These are phyloP conservation scores for Gossypium herbaceum DNA, from an alignment of 345 rosid species.

Conservation along the genomic window DNA sequence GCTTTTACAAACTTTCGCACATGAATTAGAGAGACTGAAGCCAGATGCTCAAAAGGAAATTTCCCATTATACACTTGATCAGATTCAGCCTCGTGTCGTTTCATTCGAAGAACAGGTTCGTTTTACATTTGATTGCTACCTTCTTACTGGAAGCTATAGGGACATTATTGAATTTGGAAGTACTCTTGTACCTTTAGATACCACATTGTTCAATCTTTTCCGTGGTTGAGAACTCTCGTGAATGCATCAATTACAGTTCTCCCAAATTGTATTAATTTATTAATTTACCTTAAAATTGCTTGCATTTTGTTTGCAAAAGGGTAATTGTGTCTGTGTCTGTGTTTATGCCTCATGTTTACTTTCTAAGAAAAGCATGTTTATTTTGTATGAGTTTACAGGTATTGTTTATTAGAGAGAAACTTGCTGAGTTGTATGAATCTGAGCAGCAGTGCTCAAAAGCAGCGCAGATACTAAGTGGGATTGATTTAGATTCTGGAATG, in stretches of 20 bases:
- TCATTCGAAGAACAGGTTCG: conserved; percentile 96
- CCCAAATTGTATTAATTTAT: background rate
- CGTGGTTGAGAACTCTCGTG: background rate
- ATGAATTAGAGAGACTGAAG: conserved; percentile 71
- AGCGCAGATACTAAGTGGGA: conserved; percentile 98
- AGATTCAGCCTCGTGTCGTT: conserved; percentile 96
- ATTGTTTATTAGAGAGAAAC: conserved; percentile 86
- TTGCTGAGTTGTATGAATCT: conserved; percentile 84
- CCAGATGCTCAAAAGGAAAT: conserved; percentile 83
- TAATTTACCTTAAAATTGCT: background rate
- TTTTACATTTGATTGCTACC: background rate
- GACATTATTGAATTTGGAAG: background rate
- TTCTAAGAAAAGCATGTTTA: background rate
- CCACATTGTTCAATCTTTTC: conserved; percentile 10
- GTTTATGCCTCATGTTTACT: background rate
- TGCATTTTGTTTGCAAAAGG: background rate
- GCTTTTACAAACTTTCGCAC: conserved; percentile 80
- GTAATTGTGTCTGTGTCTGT: too few species aligned
- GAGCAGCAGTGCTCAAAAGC: conserved; percentile 97
- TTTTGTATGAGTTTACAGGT: conserved; percentile 42
- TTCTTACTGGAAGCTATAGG: background rate
- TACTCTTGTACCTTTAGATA: background rate
- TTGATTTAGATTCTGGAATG: conserved; percentile 94
- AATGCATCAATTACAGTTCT: background rate
- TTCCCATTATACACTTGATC: conserved; percentile 77